Evolutionary conservation across 2,329 filamentous ascomycete genomes (phyloP), one percentile per base, ranked within the genome.

Genomic region (Diplodia sapinea): DNA sequence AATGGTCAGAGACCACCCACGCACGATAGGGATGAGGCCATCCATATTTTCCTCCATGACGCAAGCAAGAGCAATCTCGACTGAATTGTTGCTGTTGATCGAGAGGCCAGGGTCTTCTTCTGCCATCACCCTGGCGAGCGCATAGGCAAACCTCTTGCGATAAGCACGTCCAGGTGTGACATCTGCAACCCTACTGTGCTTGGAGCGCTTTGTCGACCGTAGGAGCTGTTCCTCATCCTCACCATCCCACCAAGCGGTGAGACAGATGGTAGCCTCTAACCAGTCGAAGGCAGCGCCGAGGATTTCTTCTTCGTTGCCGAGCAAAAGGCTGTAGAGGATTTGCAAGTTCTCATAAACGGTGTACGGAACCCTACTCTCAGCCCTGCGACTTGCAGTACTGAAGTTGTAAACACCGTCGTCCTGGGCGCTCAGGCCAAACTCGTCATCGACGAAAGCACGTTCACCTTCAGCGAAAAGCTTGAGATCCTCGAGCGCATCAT

Each of bases 161-260:
- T 96, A 97, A 29, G 88, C 87, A 49, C 89, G 86, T 7, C 86
- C 81, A n/a, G 85, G 84, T 23, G 84, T 82, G 13, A 84, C 78
- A 68, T 86, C 82, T 17, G 85, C 83, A 12, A 78, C 73, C 17
- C 84, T 79, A 26, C 81, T 79, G 66, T 79, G 79, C 38, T 79
- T 78, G 23, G 75, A 75, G 56, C 73, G 76, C 69, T 75, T 77
- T 63, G 81, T 69, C 13, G 80, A 79, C 47, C 78, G 74, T 1
- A 77, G 71, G 33, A 79, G 71, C n/a, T 65, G 51, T 1, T 82
- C 80, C 15, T 83, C 82, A 11, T 89, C 85, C 69, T 88, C 87
- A 69, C 95, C 92, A 75, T 96, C 90, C 93, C 94, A 97, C 94
- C 94, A 98, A 6, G 91, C 89, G 38, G 94, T 89, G 61, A 98